Conservation (phyloP, 2,329 filamentous ascomycete genomes). For the Neofusicoccum umdonicola region DNA sequence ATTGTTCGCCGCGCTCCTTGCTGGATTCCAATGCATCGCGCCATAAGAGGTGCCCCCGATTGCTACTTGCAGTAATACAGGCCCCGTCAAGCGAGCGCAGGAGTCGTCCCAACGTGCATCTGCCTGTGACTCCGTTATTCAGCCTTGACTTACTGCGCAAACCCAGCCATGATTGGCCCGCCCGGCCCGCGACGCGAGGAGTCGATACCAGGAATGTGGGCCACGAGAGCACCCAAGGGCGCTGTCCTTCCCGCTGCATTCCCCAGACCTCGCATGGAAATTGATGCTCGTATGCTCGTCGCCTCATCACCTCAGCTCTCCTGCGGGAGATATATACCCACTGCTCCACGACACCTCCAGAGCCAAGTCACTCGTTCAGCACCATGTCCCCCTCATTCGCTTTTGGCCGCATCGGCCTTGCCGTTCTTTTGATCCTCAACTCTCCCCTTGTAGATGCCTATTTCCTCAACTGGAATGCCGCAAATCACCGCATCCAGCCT, state of each 20-base stretch:
- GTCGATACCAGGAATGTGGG: neutral
- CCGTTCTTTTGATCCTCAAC: conserved; percentile 10
- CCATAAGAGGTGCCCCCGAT: neutral
- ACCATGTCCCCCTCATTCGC: neutral
- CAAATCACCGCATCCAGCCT: neutral
- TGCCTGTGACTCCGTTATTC: neutral
- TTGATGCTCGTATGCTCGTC: neutral
- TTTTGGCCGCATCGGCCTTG: conserved; percentile 3
- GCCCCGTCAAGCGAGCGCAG: neutral
- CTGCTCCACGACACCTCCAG: neutral
- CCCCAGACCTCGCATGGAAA: neutral
- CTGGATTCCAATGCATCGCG: conserved; percentile 1
- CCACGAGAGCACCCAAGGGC: conserved; percentile 4
- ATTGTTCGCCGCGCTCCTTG: neutral
- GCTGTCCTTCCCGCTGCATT: conserved; percentile 1
- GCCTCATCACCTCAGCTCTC: neutral
- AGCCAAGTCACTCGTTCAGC: neutral
- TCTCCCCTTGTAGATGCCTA: neutral
- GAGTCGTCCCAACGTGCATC: neutral
- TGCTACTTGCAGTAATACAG: neutral
- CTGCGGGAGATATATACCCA: neutral
- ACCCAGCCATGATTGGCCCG: neutral
- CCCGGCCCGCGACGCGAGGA: neutral
- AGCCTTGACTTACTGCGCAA: neutral
- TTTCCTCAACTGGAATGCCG: conserved; percentile 9